phyloP scores from a whole-genome alignment of 2,329 filamentous ascomycete genomes.

The Coniochaeta sp. region DNA sequence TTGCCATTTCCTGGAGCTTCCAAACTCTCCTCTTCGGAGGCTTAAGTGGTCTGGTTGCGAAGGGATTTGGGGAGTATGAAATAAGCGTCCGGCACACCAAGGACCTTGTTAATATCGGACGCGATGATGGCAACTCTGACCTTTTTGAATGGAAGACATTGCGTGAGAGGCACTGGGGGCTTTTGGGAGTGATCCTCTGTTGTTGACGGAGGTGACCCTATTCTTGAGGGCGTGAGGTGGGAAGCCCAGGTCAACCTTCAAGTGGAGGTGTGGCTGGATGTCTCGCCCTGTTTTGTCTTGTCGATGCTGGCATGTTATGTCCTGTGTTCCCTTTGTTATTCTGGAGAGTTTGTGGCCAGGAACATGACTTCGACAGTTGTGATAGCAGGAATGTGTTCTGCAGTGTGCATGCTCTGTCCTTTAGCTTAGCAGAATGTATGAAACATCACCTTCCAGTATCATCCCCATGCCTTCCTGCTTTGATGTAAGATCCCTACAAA shows the following conservation, averaged over 20 bases:
- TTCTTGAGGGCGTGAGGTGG: neutral
- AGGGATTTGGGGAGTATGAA: conserved; percentile 69
- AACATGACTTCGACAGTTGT: too few relatives aligned
- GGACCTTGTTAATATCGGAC: conserved; percentile 95
- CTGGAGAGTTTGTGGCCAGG: too few relatives aligned
- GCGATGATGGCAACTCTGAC: conserved; percentile 98
- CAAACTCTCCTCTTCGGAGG: conserved; percentile 82
- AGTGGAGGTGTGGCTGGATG: neutral
- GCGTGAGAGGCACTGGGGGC: neutral
- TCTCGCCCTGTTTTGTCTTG: neutral
- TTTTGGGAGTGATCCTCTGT: neutral
- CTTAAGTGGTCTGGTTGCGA: conserved; percentile 77
- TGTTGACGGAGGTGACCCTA: neutral
- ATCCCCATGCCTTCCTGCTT: too few relatives aligned
- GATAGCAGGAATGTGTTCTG: too few relatives aligned
- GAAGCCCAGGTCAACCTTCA: neutral
- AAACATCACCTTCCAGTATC: too few relatives aligned
- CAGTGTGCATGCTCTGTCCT: too few relatives aligned
- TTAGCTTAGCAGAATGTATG: too few relatives aligned
- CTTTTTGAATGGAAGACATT: conserved; percentile 28
- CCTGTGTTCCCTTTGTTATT: too few relatives aligned
- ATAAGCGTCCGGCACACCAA: conserved; percentile 97
- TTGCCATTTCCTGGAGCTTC: conserved; percentile 56
- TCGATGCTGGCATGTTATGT: too few relatives aligned
- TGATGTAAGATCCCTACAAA: too few relatives aligned